These are phyloP conservation scores for Pyracantha coccinea DNA, from an alignment of 331 rosid genomes.

Conservation along the genomic window DNA sequence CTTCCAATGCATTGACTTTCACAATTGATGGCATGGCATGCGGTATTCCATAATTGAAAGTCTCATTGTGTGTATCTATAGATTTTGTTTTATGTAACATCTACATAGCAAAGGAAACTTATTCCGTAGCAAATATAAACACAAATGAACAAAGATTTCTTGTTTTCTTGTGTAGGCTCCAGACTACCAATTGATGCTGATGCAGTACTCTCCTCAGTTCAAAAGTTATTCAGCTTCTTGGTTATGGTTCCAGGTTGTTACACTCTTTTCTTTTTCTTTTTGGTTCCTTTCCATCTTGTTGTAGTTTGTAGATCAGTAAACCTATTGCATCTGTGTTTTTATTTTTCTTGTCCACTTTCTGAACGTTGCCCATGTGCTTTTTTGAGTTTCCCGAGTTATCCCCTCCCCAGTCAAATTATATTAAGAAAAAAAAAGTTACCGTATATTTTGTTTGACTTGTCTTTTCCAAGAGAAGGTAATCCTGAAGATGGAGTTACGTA, in stretches of 20 bases:
- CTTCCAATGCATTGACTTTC: background rate
- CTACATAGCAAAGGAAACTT: background rate
- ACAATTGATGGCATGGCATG: background rate
- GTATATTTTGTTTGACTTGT: background rate
- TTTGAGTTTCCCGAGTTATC: background rate
- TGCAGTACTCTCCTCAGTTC: conserved; percentile 56
- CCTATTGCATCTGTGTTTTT: background rate
- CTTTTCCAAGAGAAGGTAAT: conserved; percentile 54
- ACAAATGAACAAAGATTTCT: background rate
- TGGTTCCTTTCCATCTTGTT: conserved; percentile 5
- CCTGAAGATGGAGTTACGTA: conserved; percentile 36
- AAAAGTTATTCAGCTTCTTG: conserved; percentile 75
- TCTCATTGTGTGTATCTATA: background rate
- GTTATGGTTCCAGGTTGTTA: conserved; percentile 75
- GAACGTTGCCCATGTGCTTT: background rate
- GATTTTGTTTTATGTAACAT: no score
- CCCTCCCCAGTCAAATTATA: background rate
- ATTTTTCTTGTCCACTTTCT: background rate
- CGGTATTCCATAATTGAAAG: background rate
- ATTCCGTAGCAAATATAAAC: no score
- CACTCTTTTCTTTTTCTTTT: background rate
- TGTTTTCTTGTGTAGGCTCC: conserved; percentile 46
- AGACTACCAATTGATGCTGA: conserved; percentile 48
- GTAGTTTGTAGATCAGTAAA: background rate
- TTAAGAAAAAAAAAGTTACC: background rate